Base-by-base conservation (phyloP, 2,329 filamentous ascomycete species). In the Sarocladium oryzae region DNA sequence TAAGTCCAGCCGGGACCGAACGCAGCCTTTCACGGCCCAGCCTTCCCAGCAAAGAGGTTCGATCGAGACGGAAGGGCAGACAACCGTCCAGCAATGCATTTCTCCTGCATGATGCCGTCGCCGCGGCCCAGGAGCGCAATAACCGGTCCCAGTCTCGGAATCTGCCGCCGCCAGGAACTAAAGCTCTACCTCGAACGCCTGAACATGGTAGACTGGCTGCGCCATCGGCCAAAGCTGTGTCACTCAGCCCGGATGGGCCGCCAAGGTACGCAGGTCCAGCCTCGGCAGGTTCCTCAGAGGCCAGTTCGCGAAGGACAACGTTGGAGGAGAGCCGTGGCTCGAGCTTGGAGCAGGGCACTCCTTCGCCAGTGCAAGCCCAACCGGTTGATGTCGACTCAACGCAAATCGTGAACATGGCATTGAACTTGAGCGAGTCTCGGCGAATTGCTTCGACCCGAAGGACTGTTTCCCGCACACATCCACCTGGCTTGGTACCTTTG, bases 371-470 rank as follows among this genome's bases (percentile, higher is more conserved):
- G 23, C 21, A 43, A 23, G n/a, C 43, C 33, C 46, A 49, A n/a
- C 26, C 32, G 4, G 64, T 87, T 18, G 82, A 89, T 59, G 77
- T 86, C 54, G 91, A 96, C 61, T 86, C 91, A 7, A 82, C 86
- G 3, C 88, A 96, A 66, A 95, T 97, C 56, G 89, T 97, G 37
- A 90, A 90, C 61, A 88, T 97, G 79, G 92, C 92, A 1, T 70
- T 97, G 58, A 93, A 86, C 56, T 69, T 97, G 48, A 95, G 88
- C 70, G 89, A 96, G 66, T 88, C 85, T 61, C 81, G 83, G 56
- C 81, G 82, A 62, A 77, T 76, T 68, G 87, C 74, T 55, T 81
- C 71, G 66, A 79, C 73, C 67, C 78, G 72, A 66, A 35, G 45
- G 2, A 82, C 64, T 65, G 77, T 67, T 57, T 80, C 61, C 51